A percentile compares a stretch with the other conserved stretches of the same genome.
Evolutionary conservation across 2,329 filamentous ascomycete genomes (phyloP).

Genomic region (Xylariaceae sp.): DNA sequence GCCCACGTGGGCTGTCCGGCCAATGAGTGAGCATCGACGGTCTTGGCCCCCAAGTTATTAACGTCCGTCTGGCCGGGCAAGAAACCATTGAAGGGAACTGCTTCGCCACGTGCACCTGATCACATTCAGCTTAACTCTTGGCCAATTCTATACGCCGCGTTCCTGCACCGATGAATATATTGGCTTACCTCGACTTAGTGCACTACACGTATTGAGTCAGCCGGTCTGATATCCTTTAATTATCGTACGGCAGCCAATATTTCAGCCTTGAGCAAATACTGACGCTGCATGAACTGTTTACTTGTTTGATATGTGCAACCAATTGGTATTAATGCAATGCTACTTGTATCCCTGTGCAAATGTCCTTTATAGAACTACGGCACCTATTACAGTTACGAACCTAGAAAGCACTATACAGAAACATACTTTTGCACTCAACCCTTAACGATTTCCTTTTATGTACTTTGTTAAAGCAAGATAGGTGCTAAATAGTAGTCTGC

Average conservation of each 20-base stretch:
- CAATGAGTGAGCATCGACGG: conserved; percentile 10
- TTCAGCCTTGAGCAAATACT: background rate
- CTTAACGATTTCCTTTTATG: too few relatives aligned
- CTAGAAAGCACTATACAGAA: too few relatives aligned
- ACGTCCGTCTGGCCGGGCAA: conserved; percentile 6
- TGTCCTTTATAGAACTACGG: too few relatives aligned
- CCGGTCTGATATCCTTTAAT: background rate
- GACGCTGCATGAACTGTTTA: background rate
- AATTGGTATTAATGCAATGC: too few relatives aligned
- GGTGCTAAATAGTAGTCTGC: too few relatives aligned
- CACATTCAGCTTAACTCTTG: conserved; percentile 9
- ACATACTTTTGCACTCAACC: too few relatives aligned
- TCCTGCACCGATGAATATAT: background rate
- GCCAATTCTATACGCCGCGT: background rate
- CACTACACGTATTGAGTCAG: too few relatives aligned
- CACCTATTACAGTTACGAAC: too few relatives aligned
- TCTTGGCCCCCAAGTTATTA: conserved; percentile 12
- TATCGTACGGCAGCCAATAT: background rate
- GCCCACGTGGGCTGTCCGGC: conserved; percentile 18
- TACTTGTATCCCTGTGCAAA: too few relatives aligned
- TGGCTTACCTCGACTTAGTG: background rate
- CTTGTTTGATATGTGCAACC: too few relatives aligned
- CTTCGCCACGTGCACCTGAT: conserved; percentile 19
- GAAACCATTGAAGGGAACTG: conserved; percentile 6
- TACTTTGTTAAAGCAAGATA: too few relatives aligned